These are phyloP conservation scores for Moelleriella libera DNA, from an alignment of 2,329 filamentous ascomycete genomes.

Conservation along the genomic window DNA sequence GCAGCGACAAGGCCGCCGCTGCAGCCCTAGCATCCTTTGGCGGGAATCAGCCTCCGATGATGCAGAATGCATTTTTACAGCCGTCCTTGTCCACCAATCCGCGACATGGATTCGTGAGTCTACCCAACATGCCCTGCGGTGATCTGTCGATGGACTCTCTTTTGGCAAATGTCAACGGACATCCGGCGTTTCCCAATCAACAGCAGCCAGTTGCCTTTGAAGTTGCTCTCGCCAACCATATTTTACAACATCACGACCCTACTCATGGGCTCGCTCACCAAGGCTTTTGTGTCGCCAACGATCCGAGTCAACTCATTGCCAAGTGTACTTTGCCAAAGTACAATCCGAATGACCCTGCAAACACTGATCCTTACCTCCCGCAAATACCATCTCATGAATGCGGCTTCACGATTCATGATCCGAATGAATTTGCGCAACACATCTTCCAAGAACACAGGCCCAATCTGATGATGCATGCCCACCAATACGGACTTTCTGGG, in stretches of 20 bases:
- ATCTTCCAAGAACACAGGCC: slow-evolving; percentile 14
- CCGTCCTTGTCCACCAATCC: slow-evolving; percentile 1
- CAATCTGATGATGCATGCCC: slow-evolving; percentile 5
- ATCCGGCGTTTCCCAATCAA: slow-evolving; percentile 5
- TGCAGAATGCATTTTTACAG: slow-evolving; percentile 4
- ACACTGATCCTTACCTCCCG: slow-evolving; percentile 6
- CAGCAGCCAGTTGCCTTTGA: slow-evolving; percentile 9
- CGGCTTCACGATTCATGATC: slow-evolving; percentile 13
- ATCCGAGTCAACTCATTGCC: slow-evolving; percentile 10
- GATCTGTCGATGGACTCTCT: slow-evolving; percentile 9
- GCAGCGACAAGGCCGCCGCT: slow-evolving; percentile 13
- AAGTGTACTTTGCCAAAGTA: slow-evolving; percentile 14
- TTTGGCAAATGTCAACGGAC: slow-evolving; percentile 3
- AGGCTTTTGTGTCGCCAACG: slow-evolving; percentile 13
- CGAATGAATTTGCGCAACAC: slow-evolving; percentile 13
- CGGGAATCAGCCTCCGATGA: slow-evolving; percentile 6
- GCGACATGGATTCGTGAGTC: slow-evolving; percentile 2
- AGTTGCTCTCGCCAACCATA: slow-evolving; percentile 13
- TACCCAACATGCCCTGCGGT: slow-evolving; percentile 8
- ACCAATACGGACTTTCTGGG: slow-evolving; percentile 4
- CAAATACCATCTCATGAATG: slow-evolving; percentile 11
- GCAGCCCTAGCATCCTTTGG: slow-evolving; percentile 17
- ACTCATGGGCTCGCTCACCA: slow-evolving; percentile 9
- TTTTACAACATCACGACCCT: slow-evolving; percentile 16
- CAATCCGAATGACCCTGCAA: slow-evolving; percentile 4